A percentile compares a stretch with the other conserved stretches of the same genome.
phyloP scores from a whole-genome alignment of 805 yeast species.

The Zygotorulaspora danielsina region DNA sequence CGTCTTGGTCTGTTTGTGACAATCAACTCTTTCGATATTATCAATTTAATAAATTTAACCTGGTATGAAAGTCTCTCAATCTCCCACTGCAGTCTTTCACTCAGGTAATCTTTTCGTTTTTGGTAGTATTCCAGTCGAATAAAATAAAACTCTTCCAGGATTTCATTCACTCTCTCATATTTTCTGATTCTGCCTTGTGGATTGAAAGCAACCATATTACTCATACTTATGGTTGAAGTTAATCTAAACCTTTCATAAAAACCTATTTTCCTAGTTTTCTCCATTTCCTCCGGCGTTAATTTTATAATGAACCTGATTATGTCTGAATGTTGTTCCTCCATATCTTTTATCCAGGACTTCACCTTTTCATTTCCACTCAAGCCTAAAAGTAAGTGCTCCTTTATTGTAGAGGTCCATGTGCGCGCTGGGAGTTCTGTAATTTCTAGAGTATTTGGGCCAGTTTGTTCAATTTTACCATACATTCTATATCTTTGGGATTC shows the following conservation, averaged over 20 bases:
- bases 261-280: conserved; percentile 67
- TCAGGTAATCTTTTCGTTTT: conserved; percentile 78
- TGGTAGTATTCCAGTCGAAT: conserved; percentile 88
- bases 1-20: conserved; percentile 73
- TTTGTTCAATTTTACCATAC: conserved; percentile 74
- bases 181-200: conserved; percentile 80
- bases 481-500: conserved; percentile 68
- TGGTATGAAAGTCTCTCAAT: conserved; percentile 73
- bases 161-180: conserved; percentile 71
- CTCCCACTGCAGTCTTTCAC: conserved; percentile 64
- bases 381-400: conserved; percentile 74
- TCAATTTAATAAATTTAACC: conserved; percentile 87
- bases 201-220: conserved; percentile 96
- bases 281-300: conserved; percentile 77
- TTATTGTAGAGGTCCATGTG: conserved; percentile 88
- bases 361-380: conserved; percentile 69
- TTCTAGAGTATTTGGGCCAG: conserved; percentile 74
- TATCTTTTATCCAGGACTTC: conserved; percentile 85
- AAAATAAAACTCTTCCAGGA: conserved; percentile 76
- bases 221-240: conserved; percentile 58
- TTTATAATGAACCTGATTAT: conserved; percentile 76
- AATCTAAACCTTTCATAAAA: conserved; percentile 81
- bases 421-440: conserved; percentile 91
- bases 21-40: conserved; percentile 66
- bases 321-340: conserved; percentile 89